Percentiles rank a stretch among this genome's conserved stretches.
phyloP scores from a whole-genome alignment of 176 grass and related monocot genomes.

The Luzula sylvatica region DNA sequence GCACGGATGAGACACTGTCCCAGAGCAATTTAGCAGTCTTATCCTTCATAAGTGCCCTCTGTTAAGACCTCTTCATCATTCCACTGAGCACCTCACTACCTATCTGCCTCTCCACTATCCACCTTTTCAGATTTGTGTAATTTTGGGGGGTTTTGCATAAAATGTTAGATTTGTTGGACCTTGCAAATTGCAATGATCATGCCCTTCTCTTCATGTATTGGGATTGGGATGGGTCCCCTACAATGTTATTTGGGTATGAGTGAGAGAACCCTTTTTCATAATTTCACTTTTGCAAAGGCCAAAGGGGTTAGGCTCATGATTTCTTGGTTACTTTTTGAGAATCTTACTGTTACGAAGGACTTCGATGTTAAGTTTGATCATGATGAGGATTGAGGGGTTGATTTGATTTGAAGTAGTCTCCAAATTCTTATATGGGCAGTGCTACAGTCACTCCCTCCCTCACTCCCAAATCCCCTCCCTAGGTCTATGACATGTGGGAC shows the following conservation, averaged over 20 bases:
- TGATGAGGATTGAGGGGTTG: slow-evolving; percentile 19
- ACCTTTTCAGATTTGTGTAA: not conserved
- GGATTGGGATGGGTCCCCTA: not conserved
- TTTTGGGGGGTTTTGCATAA: not conserved
- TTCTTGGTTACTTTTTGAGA: slow-evolving; percentile 22
- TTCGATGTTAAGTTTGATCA: slow-evolving; percentile 9
- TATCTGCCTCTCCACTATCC: slow-evolving; percentile 22
- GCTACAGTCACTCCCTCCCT: too few species aligned
- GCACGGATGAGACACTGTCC: slow-evolving; percentile 33
- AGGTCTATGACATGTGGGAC: too few species aligned
- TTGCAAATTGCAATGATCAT: slow-evolving; percentile 37
- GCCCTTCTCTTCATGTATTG: slow-evolving; percentile 6
- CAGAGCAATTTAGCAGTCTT: slow-evolving; percentile 53
- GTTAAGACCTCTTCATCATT: slow-evolving; percentile 39
- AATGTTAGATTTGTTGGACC: slow-evolving; percentile 16
- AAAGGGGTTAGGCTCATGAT: slow-evolving; percentile 16
- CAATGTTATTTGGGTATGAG: slow-evolving; percentile 31
- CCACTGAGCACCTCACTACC: slow-evolving; percentile 17
- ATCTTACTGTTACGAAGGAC: slow-evolving; percentile 29
- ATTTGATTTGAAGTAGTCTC: slow-evolving; percentile 10
- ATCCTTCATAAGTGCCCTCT: slow-evolving; percentile 33
- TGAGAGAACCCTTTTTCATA: slow-evolving; percentile 12
- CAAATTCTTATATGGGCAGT: too few species aligned
- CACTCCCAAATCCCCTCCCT: too few species aligned
- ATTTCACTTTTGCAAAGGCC: slow-evolving; percentile 25